Percentiles rank a stretch among this genome's conserved stretches.
Evolutionary conservation across 306 rosid species (phyloP).

Genomic region (Canavalia gladiata): DNA sequence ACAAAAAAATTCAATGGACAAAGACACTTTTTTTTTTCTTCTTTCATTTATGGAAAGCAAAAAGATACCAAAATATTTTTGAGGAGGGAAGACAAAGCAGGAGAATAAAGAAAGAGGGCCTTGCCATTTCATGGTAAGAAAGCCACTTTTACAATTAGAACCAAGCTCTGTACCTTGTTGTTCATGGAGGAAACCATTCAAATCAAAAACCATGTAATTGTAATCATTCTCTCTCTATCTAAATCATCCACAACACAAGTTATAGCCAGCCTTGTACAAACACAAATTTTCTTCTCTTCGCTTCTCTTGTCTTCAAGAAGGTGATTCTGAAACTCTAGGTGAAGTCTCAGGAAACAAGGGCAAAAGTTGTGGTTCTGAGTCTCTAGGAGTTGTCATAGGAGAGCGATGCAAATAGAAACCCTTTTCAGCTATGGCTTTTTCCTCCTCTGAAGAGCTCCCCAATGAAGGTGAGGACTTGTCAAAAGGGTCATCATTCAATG

Average conservation of each 20-base stretch:
- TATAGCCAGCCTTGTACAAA: slow-evolving; percentile 35
- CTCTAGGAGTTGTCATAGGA: slow-evolving; percentile 75
- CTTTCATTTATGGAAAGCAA: slow-evolving; percentile 47
- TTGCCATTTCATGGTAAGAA: slow-evolving; percentile 55
- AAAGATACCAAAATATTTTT: slow-evolving; percentile 26
- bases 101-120: slow-evolving; percentile 38
- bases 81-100: slow-evolving; percentile 27
- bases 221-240: slow-evolving; percentile 33
- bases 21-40: slow-evolving; percentile 17
- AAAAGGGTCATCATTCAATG: slow-evolving; percentile 78
- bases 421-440: slow-evolving; percentile 89
- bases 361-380: slow-evolving; percentile 75
- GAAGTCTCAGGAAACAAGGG: slow-evolving; percentile 84
- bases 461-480: slow-evolving; percentile 84
- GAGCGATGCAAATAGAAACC: slow-evolving; percentile 88
- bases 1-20: slow-evolving; percentile 35
- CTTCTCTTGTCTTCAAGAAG: slow-evolving; percentile 55
- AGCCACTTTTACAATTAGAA: slow-evolving; percentile 66
- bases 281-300: neutral
- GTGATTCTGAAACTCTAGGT: slow-evolving; percentile 81
- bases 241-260: slow-evolving; percentile 47
- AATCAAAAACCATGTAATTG: slow-evolving; percentile 45
- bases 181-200: slow-evolving; percentile 37
- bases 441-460: slow-evolving; percentile 91
- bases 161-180: slow-evolving; percentile 57